Evolutionary conservation across 345 rosid species (phyloP).

Genomic region (Microthlaspi erraticum): DNA sequence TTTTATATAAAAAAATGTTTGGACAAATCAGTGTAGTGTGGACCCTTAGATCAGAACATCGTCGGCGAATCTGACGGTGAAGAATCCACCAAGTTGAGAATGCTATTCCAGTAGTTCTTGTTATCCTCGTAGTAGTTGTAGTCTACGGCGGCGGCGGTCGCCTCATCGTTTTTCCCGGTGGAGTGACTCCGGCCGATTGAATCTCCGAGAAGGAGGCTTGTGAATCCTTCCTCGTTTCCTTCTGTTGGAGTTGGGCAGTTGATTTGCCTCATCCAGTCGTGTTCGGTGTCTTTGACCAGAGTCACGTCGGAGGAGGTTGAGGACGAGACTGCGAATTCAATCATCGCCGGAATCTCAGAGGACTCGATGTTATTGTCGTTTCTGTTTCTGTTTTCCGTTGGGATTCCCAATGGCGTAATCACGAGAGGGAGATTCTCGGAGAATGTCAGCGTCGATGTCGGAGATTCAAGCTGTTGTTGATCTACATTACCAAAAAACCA

Average conservation of each 20-base stretch:
- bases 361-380: constrained; percentile 8
- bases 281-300: constrained; percentile 59
- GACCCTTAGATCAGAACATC: constrained; percentile 49
- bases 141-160: constrained; percentile 8
- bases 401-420: constrained; percentile 39
- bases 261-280: constrained; percentile 59
- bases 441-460: constrained; percentile 84
- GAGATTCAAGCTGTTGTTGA: constrained; percentile 67
- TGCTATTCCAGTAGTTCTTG: constrained; percentile 94
- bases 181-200: constrained; percentile 54
- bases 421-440: constrained; percentile 58
- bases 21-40: constrained; percentile 13
- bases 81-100: constrained; percentile 89
- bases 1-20: background rate
- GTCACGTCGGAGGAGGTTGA: constrained; percentile 59
- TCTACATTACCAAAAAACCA: background rate
- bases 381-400: constrained; percentile 24
- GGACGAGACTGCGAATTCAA: constrained; percentile 59
- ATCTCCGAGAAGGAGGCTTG: constrained; percentile 67
- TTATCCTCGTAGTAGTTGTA: constrained; percentile 73
- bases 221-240: constrained; percentile 76
- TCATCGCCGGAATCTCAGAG: constrained; percentile 44
- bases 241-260: constrained; percentile 25
- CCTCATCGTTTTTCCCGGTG: constrained; percentile 38
- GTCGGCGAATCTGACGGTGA: constrained; percentile 79